Evolutionary conservation across 495 filamentous ascomycete species (phyloP).

Genomic region (Chaetomium cochliodes): DNA sequence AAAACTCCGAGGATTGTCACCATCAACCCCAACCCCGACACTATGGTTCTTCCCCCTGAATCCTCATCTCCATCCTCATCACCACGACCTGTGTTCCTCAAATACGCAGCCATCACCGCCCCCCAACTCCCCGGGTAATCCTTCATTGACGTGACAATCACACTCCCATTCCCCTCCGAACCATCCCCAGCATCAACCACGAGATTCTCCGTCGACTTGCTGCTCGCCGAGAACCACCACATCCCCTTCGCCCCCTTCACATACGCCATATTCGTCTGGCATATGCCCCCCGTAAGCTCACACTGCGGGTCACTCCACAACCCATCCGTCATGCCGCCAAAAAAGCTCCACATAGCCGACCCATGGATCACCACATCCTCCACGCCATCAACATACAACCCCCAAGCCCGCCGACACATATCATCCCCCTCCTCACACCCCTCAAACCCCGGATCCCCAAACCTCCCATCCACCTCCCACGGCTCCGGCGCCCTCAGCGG

Average conservation of each 20-base stretch:
- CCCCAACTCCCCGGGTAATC: constrained; percentile 51
- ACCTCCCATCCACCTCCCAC: constrained; percentile 18
- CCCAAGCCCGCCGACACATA: constrained; percentile 46
- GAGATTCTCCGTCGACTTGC: constrained; percentile 46
- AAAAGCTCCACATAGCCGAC: constrained; percentile 53
- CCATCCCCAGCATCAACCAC: constrained; percentile 36
- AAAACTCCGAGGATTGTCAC: not conserved
- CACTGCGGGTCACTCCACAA: constrained; percentile 26
- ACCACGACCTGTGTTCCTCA: constrained; percentile 18
- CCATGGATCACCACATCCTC: constrained; percentile 49
- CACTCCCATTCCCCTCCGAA: constrained; percentile 10
- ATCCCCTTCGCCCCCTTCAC: constrained; percentile 34
- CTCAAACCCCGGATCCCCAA: constrained; percentile 26
- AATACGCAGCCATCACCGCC: constrained; percentile 37
- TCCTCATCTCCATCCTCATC: constrained; percentile 1
- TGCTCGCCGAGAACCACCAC: constrained; percentile 47
- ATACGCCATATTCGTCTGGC: constrained; percentile 46
- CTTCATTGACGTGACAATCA: constrained; percentile 38
- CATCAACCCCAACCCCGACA: constrained; percentile 11
- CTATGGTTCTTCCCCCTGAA: not conserved
- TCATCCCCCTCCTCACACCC: constrained; percentile 29
- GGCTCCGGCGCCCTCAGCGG: constrained; percentile 45
- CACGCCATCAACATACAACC: constrained; percentile 38
- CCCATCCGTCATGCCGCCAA: constrained; percentile 41
- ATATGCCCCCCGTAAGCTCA: constrained; percentile 31